A percentile compares a stretch with the other conserved stretches of the same genome.
Conservation (phyloP, 768 basidiomycete species). For the Auricularia cornea region DNA sequence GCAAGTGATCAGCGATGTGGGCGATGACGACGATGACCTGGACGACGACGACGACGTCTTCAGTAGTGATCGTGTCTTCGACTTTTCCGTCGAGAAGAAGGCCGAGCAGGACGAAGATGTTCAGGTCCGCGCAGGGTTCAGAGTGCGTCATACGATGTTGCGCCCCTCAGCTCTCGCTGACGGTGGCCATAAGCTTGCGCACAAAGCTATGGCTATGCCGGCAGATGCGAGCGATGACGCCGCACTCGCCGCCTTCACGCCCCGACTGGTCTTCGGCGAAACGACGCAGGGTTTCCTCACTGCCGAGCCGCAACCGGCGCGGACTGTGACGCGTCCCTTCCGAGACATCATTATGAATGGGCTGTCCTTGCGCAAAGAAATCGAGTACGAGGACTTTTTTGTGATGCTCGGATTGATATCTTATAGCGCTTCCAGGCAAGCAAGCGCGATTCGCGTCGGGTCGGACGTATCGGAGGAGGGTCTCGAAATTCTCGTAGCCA, state of each 20-base stretch:
- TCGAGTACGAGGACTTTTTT: neutral
- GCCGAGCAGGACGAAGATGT: constrained; percentile 49
- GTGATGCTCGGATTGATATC: too few species aligned
- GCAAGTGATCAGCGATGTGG: constrained; percentile 18
- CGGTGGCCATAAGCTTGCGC: constrained; percentile 1
- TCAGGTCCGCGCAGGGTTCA: constrained; percentile 34
- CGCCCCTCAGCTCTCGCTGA: too few species aligned
- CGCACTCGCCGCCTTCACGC: constrained; percentile 7
- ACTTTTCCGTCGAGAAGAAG: constrained; percentile 46
- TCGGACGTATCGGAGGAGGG: constrained; percentile 18
- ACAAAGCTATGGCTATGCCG: neutral
- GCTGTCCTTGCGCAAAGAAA: neutral
- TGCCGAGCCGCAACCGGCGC: constrained; percentile 12
- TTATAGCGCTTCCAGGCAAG: neutral
- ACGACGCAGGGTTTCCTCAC: constrained; percentile 34
- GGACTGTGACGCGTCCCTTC: neutral
- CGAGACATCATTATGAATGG: neutral
- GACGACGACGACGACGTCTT: constrained; percentile 29
- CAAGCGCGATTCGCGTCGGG: constrained; percentile 15
- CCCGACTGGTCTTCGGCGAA: constrained; percentile 32
- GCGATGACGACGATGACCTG: constrained; percentile 18
- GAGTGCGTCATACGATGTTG: constrained; percentile 22
- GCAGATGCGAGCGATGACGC: neutral
- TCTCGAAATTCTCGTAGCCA: constrained; percentile 18
- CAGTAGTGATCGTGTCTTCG: constrained; percentile 37